Evolutionary conservation across 1,139 yeast species (phyloP).

Genomic region (Geotrichum bryndzae): DNA sequence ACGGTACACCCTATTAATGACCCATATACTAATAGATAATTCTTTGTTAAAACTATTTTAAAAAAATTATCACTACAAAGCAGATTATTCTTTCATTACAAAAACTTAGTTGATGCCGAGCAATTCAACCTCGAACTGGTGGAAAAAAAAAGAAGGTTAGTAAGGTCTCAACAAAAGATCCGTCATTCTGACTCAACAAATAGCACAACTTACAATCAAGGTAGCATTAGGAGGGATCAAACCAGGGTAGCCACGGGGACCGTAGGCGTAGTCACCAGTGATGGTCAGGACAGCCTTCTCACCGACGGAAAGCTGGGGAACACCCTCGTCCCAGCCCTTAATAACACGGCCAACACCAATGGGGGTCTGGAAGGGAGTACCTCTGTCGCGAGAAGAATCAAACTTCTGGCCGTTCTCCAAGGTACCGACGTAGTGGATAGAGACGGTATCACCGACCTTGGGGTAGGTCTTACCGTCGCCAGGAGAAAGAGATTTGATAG

Average conservation of each 20-base stretch:
- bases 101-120: conserved; percentile 54
- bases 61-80: not conserved
- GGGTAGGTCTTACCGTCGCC: conserved; percentile 82
- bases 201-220: conserved; percentile 40
- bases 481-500: conserved; percentile 35
- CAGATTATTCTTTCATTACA: not conserved
- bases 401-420: conserved; percentile 90
- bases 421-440: conserved; percentile 91
- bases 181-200: not conserved
- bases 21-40: not conserved
- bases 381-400: conserved; percentile 91
- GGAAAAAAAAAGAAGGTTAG: not conserved
- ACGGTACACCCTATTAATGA: not conserved
- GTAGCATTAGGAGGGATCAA: conserved; percentile 95
- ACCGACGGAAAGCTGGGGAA: conserved; percentile 86
- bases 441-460: conserved; percentile 71
- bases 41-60: not conserved
- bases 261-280: conserved; percentile 91
- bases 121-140: conserved; percentile 76
- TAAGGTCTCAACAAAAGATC: not conserved
- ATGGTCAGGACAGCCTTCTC: conserved; percentile 87
- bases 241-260: conserved; percentile 92
- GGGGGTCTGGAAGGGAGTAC: conserved; percentile 85
- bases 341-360: conserved; percentile 96
- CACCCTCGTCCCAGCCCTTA: conserved; percentile 92